Evolutionary conservation across 1,284 basidiomycete genomes (phyloP).

Genomic region (Ceratobasidium sp.): DNA sequence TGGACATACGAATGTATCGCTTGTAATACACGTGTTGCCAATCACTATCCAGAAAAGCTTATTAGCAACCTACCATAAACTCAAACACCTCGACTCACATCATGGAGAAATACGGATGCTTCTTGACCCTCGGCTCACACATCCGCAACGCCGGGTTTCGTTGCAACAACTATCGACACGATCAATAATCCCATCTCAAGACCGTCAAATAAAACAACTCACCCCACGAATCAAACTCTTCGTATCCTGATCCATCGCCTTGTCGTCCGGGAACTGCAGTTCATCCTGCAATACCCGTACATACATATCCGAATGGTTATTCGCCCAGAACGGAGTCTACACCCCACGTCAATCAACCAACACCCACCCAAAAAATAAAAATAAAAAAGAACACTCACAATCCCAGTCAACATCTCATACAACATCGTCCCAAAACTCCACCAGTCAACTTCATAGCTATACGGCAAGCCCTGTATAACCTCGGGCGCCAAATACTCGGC

Average conservation of each 20-base stretch:
- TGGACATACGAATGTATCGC: slow-evolving; percentile 86
- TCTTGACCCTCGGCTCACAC: slow-evolving; percentile 93
- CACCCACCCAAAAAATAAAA: slow-evolving; percentile 37
- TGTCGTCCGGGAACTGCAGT: slow-evolving; percentile 89
- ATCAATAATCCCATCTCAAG: not conserved
- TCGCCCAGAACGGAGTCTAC: slow-evolving; percentile 94
- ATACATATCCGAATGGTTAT: slow-evolving; percentile 96
- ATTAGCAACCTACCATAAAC: not conserved
- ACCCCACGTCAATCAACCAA: not conserved
- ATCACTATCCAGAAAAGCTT: slow-evolving; percentile 67
- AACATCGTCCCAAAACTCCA: slow-evolving; percentile 98
- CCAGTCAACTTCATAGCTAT: slow-evolving; percentile 97
- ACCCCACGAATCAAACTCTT: slow-evolving; percentile 95
- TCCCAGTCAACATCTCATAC: slow-evolving; percentile 93
- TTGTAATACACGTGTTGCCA: slow-evolving; percentile 95
- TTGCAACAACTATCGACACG: slow-evolving; percentile 79
- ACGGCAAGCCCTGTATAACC: slow-evolving; percentile 91
- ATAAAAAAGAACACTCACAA: slow-evolving; percentile 68
- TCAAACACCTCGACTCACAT: slow-evolving; percentile 72
- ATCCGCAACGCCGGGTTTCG: slow-evolving; percentile 91
- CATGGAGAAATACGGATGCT: slow-evolving; percentile 96
- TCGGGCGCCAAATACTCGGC: slow-evolving; percentile 96
- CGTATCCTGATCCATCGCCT: slow-evolving; percentile 92
- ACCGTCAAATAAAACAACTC: slow-evolving; percentile 62
- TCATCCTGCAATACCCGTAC: slow-evolving; percentile 90